Evolutionary conservation across 2,329 filamentous ascomycete species (phyloP).

Genomic region (Elsinoe australis): DNA sequence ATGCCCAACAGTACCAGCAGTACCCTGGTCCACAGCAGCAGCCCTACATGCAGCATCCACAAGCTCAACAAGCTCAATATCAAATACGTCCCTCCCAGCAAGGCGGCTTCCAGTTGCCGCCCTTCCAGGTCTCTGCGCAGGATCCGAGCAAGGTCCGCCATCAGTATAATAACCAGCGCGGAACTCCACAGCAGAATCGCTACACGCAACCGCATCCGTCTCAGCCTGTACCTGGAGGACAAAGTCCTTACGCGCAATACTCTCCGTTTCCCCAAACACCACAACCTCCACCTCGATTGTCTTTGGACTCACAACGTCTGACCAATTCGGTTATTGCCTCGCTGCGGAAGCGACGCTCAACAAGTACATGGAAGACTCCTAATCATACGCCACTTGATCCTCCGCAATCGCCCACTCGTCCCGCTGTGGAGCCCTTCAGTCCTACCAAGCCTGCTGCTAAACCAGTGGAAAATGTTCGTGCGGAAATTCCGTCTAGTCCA

Average conservation of each 20-base stretch:
- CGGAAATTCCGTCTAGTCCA: neutral
- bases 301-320: conserved; percentile 2
- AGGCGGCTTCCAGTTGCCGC: conserved; percentile 41
- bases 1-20: conserved; percentile 14
- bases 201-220: conserved; percentile 15
- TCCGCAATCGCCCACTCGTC: conserved; percentile 23
- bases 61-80: conserved; percentile 25
- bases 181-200: conserved; percentile 24
- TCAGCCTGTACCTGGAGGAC: conserved; percentile 12
- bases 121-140: conserved; percentile 42
- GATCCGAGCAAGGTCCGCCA: conserved; percentile 35
- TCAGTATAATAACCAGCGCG: conserved; percentile 22
- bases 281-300: neutral
- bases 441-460: conserved; percentile 20
- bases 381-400: conserved; percentile 23
- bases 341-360: conserved; percentile 8
- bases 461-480: neutral
- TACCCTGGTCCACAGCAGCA: conserved; percentile 22
- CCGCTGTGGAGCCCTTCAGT: conserved; percentile 30
- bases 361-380: conserved; percentile 26
- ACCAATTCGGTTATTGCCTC: conserved; percentile 11
- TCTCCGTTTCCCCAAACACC: conserved; percentile 26
- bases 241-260: conserved; percentile 20
- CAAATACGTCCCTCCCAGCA: conserved; percentile 32
- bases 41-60: conserved; percentile 26